A percentile compares a stretch with the other conserved stretches of the same genome.
phyloP scores from a whole-genome alignment of 106 monocot genomes.

The Dendrobium chrysotoxum region DNA sequence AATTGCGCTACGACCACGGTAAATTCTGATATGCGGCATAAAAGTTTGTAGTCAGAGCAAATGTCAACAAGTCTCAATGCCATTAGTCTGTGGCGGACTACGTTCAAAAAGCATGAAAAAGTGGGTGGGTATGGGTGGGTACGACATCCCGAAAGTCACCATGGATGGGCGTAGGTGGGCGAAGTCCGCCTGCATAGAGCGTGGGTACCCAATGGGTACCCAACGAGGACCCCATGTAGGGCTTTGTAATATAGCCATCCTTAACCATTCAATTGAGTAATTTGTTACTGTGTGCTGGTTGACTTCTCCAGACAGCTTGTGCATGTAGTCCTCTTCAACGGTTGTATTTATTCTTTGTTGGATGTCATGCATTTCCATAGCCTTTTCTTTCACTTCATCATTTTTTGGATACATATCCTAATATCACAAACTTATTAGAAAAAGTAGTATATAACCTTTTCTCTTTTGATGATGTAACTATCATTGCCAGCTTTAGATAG shows the following conservation, averaged over 20 bases:
- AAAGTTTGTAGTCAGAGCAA: too few relatives aligned
- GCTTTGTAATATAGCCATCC: slow-evolving; percentile 62
- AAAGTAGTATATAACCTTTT: slow-evolving; percentile 17
- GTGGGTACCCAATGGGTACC: too few relatives aligned
- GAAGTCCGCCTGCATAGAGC: too few relatives aligned
- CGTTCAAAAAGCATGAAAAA: too few relatives aligned
- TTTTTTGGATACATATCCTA: slow-evolving; percentile 18
- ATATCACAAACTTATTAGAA: not conserved
- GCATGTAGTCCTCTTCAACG: slow-evolving; percentile 41
- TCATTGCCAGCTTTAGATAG: slow-evolving; percentile 64
- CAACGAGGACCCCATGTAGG: too few relatives aligned
- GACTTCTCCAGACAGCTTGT: slow-evolving; percentile 55
- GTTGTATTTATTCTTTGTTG: slow-evolving; percentile 16
- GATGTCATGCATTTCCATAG: slow-evolving; percentile 27
- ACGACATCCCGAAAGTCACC: too few relatives aligned
- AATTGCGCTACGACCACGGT: too few relatives aligned
- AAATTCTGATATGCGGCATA: too few relatives aligned
- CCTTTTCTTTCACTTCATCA: slow-evolving; percentile 55
- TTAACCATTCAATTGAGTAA: slow-evolving; percentile 59
- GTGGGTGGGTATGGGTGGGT: too few relatives aligned
- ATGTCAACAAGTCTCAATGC: too few relatives aligned
- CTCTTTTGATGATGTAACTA: slow-evolving; percentile 61
- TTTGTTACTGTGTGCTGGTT: slow-evolving; percentile 53
- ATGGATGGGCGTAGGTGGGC: too few relatives aligned
- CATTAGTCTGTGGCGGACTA: too few relatives aligned